Conservation (phyloP, 495 filamentous ascomycete species). For the Penicillium desertorum region DNA sequence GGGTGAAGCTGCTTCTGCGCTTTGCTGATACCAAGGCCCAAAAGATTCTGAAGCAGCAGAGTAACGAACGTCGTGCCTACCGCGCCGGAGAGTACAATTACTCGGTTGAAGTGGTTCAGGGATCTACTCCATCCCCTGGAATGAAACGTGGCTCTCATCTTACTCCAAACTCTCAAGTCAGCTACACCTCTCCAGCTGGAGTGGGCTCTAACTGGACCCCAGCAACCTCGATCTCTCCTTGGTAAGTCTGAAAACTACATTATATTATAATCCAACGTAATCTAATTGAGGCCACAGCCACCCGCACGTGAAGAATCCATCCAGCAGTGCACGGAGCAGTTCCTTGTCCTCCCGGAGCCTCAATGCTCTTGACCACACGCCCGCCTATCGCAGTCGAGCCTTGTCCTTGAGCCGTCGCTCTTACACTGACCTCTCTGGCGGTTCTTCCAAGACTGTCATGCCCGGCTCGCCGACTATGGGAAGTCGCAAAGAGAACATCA, state of each 20-base stretch:
- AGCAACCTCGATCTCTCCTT: constrained; percentile 50
- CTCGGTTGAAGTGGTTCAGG: constrained; percentile 49
- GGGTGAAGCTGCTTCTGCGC: constrained; percentile 82
- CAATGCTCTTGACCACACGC: constrained; percentile 33
- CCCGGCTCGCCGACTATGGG: constrained; percentile 27
- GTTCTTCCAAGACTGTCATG: constrained; percentile 35
- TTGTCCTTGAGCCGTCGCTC: constrained; percentile 28
- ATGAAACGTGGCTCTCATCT: constrained; percentile 36
- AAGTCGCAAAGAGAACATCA: constrained; percentile 38
- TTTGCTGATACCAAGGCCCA: constrained; percentile 96
- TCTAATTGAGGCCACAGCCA: constrained; percentile 36
- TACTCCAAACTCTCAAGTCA: constrained; percentile 45
- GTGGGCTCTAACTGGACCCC: constrained; percentile 47
- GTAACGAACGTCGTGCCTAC: constrained; percentile 87
- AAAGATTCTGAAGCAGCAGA: constrained; percentile 92
- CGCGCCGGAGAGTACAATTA: constrained; percentile 92
- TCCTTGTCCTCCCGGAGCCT: constrained; percentile 36
- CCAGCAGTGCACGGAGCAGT: constrained; percentile 30
- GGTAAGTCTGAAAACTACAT: constrained; percentile 33
- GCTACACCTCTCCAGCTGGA: constrained; percentile 42
- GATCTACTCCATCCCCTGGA: constrained; percentile 43
- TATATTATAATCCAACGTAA: background rate
- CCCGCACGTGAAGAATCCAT: constrained; percentile 37
- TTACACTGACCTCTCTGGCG: constrained; percentile 34
- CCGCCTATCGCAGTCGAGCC: constrained; percentile 28